These are phyloP conservation scores for Auricularia cornea DNA, from an alignment of 768 basidiomycete species.

Conservation along the genomic window DNA sequence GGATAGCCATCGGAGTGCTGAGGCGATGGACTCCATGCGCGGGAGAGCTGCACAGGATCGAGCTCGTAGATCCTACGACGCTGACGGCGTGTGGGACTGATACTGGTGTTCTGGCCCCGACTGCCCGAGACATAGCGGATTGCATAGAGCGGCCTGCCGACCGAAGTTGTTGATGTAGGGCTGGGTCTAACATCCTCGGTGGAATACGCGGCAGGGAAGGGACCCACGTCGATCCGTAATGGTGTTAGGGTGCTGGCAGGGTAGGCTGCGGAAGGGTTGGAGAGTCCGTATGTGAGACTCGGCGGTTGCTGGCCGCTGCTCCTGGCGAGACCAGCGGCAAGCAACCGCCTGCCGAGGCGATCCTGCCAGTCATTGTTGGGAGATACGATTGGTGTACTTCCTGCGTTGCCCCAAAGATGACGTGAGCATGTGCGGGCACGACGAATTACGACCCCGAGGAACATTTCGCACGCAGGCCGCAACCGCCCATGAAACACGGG, in stretches of 20 bases:
- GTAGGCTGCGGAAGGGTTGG: neutral
- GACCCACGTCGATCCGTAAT: neutral
- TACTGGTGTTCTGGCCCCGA: neutral
- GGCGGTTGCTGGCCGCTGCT: neutral
- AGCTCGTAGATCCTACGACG: constrained; percentile 39
- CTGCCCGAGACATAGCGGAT: neutral
- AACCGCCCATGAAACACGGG: neutral
- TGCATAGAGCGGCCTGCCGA: neutral
- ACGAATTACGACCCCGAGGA: too few species aligned
- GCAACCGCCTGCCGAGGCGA: neutral
- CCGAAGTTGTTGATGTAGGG: neutral
- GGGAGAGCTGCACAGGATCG: constrained; percentile 27
- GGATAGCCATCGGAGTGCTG: constrained; percentile 22
- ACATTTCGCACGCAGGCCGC: too few species aligned
- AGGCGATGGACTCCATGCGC: constrained; percentile 58
- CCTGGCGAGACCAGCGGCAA: neutral
- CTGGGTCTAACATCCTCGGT: neutral
- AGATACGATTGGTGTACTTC: constrained; percentile 29
- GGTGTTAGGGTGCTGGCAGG: neutral
- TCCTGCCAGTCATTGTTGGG: constrained; percentile 11
- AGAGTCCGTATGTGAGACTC: neutral
- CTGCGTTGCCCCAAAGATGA: neutral
- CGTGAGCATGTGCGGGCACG: too few species aligned
- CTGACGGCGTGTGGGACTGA: constrained; percentile 17
- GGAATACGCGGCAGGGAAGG: neutral